Conservation (phyloP, 2,329 filamentous ascomycete genomes). For the Colletotrichum kahawae region DNA sequence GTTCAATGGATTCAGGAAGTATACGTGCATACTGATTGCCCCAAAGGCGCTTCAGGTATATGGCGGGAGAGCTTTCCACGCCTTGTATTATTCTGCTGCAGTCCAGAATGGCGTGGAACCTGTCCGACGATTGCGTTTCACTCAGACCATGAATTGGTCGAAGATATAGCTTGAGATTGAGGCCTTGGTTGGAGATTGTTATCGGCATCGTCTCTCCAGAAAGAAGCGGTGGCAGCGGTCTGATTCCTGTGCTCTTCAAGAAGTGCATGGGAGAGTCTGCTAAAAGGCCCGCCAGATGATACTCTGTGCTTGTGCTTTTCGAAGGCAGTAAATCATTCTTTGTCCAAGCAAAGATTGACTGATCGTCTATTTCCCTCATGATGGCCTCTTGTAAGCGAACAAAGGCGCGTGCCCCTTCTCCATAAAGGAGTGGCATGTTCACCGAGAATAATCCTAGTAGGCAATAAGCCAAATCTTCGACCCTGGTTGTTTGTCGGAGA, state of each 20-base stretch:
- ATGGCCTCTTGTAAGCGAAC: not conserved
- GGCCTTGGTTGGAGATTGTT: not conserved
- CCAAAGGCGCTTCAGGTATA: not conserved
- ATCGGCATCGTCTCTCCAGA: not conserved
- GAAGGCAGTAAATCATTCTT: too few species aligned
- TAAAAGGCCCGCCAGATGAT: not conserved
- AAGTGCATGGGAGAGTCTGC: not conserved
- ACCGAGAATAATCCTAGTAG: not conserved
- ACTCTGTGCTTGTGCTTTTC: too few species aligned
- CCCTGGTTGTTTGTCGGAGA: not conserved
- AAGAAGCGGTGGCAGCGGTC: not conserved
- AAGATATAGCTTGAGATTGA: not conserved
- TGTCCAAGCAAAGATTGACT: not conserved
- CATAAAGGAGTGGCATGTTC: not conserved
- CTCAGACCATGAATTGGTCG: not conserved
- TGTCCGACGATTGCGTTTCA: accelerated
- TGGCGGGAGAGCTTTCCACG: not conserved
- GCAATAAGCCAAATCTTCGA: not conserved
- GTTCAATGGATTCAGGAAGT: not conserved
- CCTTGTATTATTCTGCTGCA: not conserved
- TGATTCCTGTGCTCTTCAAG: not conserved
- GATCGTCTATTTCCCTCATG: not conserved
- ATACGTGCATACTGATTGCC: not conserved
- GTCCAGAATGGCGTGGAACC: not conserved
- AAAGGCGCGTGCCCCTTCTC: not conserved